These are phyloP conservation scores for Boeremia exigua DNA, from an alignment of 2,329 filamentous ascomycete genomes.

Conservation along the genomic window DNA sequence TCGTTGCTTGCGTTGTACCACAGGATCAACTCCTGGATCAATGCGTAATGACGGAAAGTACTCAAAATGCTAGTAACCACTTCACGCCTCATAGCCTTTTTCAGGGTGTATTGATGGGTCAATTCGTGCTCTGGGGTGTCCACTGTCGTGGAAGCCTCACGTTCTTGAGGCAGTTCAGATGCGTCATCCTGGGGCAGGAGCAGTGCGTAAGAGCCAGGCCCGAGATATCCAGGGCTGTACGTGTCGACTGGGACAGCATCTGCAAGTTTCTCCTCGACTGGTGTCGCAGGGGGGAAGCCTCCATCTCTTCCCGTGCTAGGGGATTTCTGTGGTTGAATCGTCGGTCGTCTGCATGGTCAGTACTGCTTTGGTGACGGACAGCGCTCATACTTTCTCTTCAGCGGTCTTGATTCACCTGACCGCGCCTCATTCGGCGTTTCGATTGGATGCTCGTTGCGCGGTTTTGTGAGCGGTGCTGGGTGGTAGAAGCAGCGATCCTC, in stretches of 20 bases:
- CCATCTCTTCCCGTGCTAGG: slow-evolving; percentile 10
- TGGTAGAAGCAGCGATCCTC: slow-evolving; percentile 45
- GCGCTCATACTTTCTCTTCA: slow-evolving; percentile 36
- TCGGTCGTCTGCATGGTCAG: slow-evolving; percentile 23
- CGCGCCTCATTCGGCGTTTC: slow-evolving; percentile 1
- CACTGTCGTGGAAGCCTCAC: slow-evolving; percentile 33
- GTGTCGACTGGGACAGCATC: slow-evolving; percentile 43
- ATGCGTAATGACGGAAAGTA: slow-evolving; percentile 33
- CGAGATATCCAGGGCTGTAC: slow-evolving; percentile 42
- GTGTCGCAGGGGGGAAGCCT: slow-evolving; percentile 14
- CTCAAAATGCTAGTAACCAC: slow-evolving; percentile 38
- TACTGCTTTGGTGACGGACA: not conserved
- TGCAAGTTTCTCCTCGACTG: slow-evolving; percentile 31
- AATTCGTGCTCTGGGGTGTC: slow-evolving; percentile 37
- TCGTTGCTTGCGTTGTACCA: slow-evolving; percentile 37
- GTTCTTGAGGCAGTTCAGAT: slow-evolving; percentile 18
- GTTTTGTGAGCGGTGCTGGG: slow-evolving; percentile 44
- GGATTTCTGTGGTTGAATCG: slow-evolving; percentile 13
- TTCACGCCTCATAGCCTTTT: slow-evolving; percentile 38
- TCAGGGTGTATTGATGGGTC: slow-evolving; percentile 38
- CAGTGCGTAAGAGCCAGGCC: slow-evolving; percentile 41
- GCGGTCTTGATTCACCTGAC: slow-evolving; percentile 23
- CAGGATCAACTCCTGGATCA: slow-evolving; percentile 33
- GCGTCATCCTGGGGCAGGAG: slow-evolving; percentile 39
- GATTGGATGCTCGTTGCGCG: slow-evolving; percentile 15